These are phyloP conservation scores for Kwoniella heveanensis DNA, from an alignment of 768 basidiomycete species.

Conservation along the genomic window DNA sequence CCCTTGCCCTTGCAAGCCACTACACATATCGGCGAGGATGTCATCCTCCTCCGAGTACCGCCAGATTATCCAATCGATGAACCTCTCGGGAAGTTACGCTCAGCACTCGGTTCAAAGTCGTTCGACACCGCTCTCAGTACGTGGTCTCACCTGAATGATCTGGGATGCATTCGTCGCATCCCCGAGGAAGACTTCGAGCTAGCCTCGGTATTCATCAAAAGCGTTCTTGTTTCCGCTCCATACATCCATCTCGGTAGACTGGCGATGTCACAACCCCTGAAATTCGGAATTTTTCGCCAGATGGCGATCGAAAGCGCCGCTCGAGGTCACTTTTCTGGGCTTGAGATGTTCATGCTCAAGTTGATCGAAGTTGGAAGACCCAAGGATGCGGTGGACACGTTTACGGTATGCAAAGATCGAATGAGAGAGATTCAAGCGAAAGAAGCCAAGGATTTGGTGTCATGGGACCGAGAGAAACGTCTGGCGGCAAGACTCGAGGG, in stretches of 20 bases:
- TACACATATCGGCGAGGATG: neutral
- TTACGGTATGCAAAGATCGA: conserved; percentile 9
- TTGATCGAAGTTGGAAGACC: conserved; percentile 23
- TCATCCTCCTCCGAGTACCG: conserved; percentile 14
- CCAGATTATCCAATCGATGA: conserved; percentile 21
- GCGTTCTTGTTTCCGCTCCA: neutral
- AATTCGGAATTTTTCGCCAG: conserved; percentile 13
- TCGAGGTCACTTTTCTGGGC: conserved; percentile 17
- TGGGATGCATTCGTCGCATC: conserved; percentile 5
- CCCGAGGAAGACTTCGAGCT: neutral
- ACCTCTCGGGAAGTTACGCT: conserved; percentile 9
- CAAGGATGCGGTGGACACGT: conserved; percentile 10
- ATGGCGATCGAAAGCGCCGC: conserved; percentile 24
- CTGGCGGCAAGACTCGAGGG: conserved; percentile 23
- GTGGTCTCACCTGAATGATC: conserved; percentile 14
- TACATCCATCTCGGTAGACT: conserved; percentile 15
- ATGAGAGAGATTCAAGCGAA: conserved; percentile 27
- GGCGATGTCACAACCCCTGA: conserved; percentile 6
- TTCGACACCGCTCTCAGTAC: conserved; percentile 1
- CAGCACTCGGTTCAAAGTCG: neutral
- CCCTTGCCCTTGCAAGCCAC: neutral
- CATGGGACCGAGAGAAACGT: conserved; percentile 19
- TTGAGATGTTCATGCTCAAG: conserved; percentile 19
- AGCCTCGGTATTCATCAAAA: neutral
- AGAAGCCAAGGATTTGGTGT: conserved; percentile 17